Evolutionary conservation across 352 stramenopile species (phyloP).

Genomic region (Pythium grandisporangium): DNA sequence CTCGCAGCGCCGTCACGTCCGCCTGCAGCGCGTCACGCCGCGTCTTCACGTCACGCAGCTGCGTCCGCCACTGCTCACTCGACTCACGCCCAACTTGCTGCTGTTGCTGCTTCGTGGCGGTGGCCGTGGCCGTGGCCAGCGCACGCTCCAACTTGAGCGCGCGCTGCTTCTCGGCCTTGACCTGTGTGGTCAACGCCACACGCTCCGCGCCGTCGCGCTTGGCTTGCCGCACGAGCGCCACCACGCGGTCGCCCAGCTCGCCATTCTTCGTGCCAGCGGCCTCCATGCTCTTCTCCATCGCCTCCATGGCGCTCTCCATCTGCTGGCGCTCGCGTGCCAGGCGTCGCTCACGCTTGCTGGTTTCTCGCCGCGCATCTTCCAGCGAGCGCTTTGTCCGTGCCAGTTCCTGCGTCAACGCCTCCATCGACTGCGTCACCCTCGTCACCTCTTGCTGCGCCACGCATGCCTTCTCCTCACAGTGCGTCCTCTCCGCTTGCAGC

Average conservation of each 20-base stretch:
- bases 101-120: too few relatives aligned
- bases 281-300: conserved; percentile 49
- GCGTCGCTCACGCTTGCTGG: conserved; percentile 35
- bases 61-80: conserved; percentile 24
- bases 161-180: conserved; percentile 59
- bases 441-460: too few relatives aligned
- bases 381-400: conserved; percentile 14
- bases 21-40: conserved; percentile 48
- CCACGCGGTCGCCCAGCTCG: conserved; percentile 53
- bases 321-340: conserved; percentile 44
- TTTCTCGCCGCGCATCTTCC: conserved; percentile 25
- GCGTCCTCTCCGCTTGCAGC: not conserved
- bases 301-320: conserved; percentile 36
- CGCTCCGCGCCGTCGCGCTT: conserved; percentile 55
- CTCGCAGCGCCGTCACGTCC: conserved; percentile 32
- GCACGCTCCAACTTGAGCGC: conserved; percentile 22
- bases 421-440: too few relatives aligned
- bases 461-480: too few relatives aligned
- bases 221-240: conserved; percentile 36
- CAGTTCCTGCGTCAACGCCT: conserved; percentile 15
- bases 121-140: conserved; percentile 6
- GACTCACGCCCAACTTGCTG: conserved; percentile 12
- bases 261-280: conserved; percentile 34
- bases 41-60: conserved; percentile 26
- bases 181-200: conserved; percentile 41